phyloP scores from a whole-genome alignment of 257 asterid species.

The Agastache rugosa region DNA sequence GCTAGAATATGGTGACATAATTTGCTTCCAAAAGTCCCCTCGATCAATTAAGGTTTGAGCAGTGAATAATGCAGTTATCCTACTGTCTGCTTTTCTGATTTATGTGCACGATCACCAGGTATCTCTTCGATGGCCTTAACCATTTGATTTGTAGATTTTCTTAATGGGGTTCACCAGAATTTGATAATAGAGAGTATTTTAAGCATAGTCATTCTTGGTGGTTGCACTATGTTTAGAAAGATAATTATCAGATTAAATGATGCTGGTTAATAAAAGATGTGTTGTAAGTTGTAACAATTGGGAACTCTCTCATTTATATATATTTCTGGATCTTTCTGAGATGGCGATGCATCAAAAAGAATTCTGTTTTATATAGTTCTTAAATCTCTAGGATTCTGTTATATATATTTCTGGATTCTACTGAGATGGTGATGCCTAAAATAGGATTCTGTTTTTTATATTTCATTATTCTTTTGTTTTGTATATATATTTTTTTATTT shows the following conservation, averaged over 20 bases:
- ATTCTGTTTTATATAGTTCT: too few species aligned
- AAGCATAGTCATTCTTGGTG: slow-evolving; percentile 4
- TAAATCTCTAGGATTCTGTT: too few species aligned
- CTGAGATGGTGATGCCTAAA: too few species aligned
- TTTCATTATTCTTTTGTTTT: too few species aligned
- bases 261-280: not conserved
- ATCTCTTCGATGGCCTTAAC: slow-evolving; percentile 32
- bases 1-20: slow-evolving; percentile 87
- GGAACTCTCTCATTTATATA: not conserved
- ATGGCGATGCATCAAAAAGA: too few species aligned
- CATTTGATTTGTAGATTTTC: slow-evolving; percentile 22
- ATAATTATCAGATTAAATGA: slow-evolving; percentile 14
- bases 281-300: too few species aligned
- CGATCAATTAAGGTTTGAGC: slow-evolving; percentile 44
- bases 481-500: too few species aligned
- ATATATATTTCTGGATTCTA: too few species aligned
- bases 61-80: slow-evolving; percentile 64
- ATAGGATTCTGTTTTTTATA: too few species aligned
- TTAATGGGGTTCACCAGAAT: slow-evolving; percentile 12
- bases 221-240: slow-evolving; percentile 8
- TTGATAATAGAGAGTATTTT: slow-evolving; percentile 4
- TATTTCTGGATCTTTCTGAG: too few species aligned
- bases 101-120: slow-evolving; percentile 85
- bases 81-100: slow-evolving; percentile 72
- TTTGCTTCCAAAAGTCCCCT: slow-evolving; percentile 72